phyloP scores from a whole-genome alignment of 1,284 basidiomycete species.

The Ustilago tritici region DNA sequence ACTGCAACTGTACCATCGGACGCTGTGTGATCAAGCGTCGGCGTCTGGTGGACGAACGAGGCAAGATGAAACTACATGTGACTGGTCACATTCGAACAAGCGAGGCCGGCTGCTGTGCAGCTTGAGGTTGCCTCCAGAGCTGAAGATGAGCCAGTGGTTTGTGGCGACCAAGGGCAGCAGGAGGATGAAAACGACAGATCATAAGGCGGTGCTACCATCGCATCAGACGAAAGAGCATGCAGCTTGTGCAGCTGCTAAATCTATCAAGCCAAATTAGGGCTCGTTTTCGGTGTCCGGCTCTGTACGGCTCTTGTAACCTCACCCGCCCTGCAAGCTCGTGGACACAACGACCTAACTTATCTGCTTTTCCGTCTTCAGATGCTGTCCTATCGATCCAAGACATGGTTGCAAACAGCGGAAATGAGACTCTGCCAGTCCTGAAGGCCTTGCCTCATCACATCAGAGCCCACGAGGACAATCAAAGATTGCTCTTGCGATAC shows the following conservation, averaged over 20 bases:
- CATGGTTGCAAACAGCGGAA: slow-evolving; percentile 10
- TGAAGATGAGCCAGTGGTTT: neutral
- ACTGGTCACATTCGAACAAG: slow-evolving; percentile 10
- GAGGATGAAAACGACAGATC: slow-evolving; percentile 11
- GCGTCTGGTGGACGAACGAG: neutral
- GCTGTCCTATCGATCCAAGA: slow-evolving; percentile 2
- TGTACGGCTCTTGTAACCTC: neutral
- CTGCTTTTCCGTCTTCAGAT: neutral
- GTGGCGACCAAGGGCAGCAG: neutral
- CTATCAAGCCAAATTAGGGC: slow-evolving; percentile 13
- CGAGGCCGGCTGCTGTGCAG: neutral
- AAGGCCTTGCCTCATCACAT: neutral
- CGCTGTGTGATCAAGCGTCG: neutral
- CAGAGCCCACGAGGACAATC: neutral
- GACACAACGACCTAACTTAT: neutral
- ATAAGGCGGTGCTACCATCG: slow-evolving; percentile 14
- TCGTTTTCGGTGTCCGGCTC: neutral
- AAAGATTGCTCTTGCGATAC: slow-evolving; percentile 5
- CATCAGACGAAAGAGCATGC: neutral
- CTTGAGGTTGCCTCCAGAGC: neutral
- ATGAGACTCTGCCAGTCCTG: slow-evolving; percentile 7
- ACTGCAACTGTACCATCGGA: neutral
- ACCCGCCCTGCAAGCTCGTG: neutral
- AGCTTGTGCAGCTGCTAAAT: slow-evolving; percentile 11
- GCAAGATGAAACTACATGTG: neutral